Conservation (phyloP, 805 yeast genomes). For the Cyberlindnera veronae region DNA sequence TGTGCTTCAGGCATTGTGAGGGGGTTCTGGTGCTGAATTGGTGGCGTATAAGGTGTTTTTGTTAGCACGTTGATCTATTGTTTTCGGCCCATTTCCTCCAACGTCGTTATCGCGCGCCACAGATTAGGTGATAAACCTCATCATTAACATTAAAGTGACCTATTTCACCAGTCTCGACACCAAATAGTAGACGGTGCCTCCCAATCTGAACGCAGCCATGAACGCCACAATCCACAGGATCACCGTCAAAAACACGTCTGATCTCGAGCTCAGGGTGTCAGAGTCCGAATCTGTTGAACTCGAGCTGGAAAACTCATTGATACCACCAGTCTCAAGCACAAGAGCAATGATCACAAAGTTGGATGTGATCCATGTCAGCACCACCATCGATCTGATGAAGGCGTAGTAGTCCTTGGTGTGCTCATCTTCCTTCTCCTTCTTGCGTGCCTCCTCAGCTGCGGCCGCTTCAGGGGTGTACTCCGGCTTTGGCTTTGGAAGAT, state of each 20-base stretch:
- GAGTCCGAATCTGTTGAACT: conserved; percentile 3
- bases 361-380: conserved; percentile 83
- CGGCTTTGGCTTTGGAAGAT: conserved; percentile 28
- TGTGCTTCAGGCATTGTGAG: no score
- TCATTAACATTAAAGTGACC: conserved; percentile 2
- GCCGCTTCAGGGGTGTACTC: conserved; percentile 27
- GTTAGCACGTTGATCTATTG: no score
- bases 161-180: conserved; percentile 31
- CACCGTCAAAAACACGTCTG: conserved; percentile 72
- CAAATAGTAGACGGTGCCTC: conserved; percentile 69
- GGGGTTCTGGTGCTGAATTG: no score
- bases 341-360: conserved; percentile 79
- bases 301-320: conserved; percentile 37
- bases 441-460: conserved; percentile 31
- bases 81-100: no score
- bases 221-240: conserved; percentile 92
- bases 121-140: no score
- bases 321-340: conserved; percentile 82
- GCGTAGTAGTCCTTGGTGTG: conserved; percentile 83
- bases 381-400: conserved; percentile 82
- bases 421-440: conserved; percentile 40
- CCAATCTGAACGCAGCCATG: conserved; percentile 77
- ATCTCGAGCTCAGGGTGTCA: conserved; percentile 31
- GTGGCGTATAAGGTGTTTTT: no score
- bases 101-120: no score